Base-by-base conservation (phyloP, 1,284 basidiomycete species). In the Tilletiaria anomala region DNA sequence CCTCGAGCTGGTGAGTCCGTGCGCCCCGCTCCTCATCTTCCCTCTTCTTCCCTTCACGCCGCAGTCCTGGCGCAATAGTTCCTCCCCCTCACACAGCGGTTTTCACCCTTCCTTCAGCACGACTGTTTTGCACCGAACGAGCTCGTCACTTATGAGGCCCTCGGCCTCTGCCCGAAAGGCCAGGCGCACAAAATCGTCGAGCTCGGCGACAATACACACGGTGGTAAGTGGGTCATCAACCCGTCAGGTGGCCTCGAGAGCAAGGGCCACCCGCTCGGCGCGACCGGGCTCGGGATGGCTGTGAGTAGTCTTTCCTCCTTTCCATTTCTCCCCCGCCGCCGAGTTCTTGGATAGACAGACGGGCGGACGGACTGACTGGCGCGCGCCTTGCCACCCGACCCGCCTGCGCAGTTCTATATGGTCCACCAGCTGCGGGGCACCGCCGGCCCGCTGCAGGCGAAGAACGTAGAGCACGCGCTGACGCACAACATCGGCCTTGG, bases 221-320 rank as follows among this genome's bases (percentile, higher is more conserved):
- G 52, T 41, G 15, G 6, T 19, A 83, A 84, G 66, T 87, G 76
- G 50, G 82, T 87, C n/a, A 69, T 88, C 38, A 88, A 88, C 58
- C 83, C 85, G 0, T 65, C 79, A 42, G 84, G 84, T 24, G 84
- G 84, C 0, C 73, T 88, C 22, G 83, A 87, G 63, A 81, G 82
- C 23, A 87, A 86, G 63, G 84, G 84, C 2, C 58, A 62, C 62
- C 83, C 83, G 2, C 72, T 86, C 16, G 83, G 84, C 32, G 84
- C 83, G 2, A 84, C 82, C 5, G 84, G 84, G 1, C 68, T 87
- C 14, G 83, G 81, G 24, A 86, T 85, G 82, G 80, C 83, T n/a
- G n/a, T n/a, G n/a, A n/a, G n/a, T n/a, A n/a, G n/a, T n/a, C n/a
- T n/a, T n/a, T n/a, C n/a, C n/a, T n/a, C n/a, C n/a, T n/a, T n/a